phyloP scores from a whole-genome alignment of 441 rosid genomes.

The Theobroma grandiflorum region DNA sequence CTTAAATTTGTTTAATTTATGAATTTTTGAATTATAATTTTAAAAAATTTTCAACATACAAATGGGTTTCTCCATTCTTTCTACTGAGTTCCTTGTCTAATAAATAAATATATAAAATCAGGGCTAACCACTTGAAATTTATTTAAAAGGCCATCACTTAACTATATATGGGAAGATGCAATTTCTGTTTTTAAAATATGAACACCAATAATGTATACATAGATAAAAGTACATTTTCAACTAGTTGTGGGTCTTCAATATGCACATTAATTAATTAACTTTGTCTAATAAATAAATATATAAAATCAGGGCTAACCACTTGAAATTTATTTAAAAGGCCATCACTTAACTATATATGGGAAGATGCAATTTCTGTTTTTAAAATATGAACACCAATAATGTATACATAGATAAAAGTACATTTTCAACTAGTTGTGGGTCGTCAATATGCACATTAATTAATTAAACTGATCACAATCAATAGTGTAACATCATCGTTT shows the following conservation, averaged over 20 bases:
- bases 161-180: not conserved
- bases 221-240: not conserved
- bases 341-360: no score
- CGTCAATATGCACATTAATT: not conserved
- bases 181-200: not conserved
- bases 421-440: not conserved
- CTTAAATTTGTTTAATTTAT: not conserved
- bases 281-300: no score
- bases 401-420: not conserved
- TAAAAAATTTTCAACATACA: not conserved
- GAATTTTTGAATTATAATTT: not conserved
- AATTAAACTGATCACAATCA: not conserved
- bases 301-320: no score
- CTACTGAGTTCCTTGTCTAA: no score
- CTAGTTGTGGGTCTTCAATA: not conserved
- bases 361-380: not conserved
- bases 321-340: no score
- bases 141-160: no score
- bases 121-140: no score
- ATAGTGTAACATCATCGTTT: not conserved
- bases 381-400: not conserved
- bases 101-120: no score
- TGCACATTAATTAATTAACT: not conserved
- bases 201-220: not conserved
- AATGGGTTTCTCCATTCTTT: no score